Base-by-base conservation (phyloP, 2,329 filamentous ascomycete species). In the Fusarium sp. region DNA sequence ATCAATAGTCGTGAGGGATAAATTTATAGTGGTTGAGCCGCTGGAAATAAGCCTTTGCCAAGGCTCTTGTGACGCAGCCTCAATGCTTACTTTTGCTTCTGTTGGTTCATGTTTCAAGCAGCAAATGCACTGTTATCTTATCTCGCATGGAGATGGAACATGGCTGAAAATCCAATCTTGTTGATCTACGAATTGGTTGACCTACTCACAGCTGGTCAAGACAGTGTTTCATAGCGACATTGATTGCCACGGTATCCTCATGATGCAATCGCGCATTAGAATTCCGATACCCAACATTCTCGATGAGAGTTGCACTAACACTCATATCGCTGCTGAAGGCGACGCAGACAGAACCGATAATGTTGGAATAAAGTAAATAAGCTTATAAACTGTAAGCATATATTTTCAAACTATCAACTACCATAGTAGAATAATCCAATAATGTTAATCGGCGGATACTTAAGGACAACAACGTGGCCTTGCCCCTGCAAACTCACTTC, bases 31-130 rank as follows among this genome's bases (percentile, higher is more conserved):
- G 41, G 12, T 22, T 50, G 26, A 63, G 54, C n/a, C 41, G 42
- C 48, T 36, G 38, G 47, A 56, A 63, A 32, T 30, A 69, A 69
- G 64, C 66, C 15, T 69, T 48, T 50, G 65, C 64, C 65, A 69
- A 69, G 66, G 18, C 28, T 22, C 3, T 26, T 41, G 5, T 69
- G 64, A 69, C 42, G 48, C 38, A 48, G 38, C 51, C 35, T 54
- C 50, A 38, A 54, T 38, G 41, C 47, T 50, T 54, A 53, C 63
- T 42, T 14, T 36, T 36, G 20, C 38, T 44, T 39, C n/a, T 36
- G 35, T 30, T 18, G 15, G 13, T 30, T 13, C n/a, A 30, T 41
- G 39, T 56, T 57, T 57, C 60, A 36, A 30, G 47, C 4, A n/a
- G 5, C 38, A 11, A 12, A 35, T 11, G 48, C 17, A 20, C 8